These are phyloP conservation scores for Physcomitrium patens DNA, from an alignment of 225 moss, liverwort and hornwort species.

Conservation along the genomic window DNA sequence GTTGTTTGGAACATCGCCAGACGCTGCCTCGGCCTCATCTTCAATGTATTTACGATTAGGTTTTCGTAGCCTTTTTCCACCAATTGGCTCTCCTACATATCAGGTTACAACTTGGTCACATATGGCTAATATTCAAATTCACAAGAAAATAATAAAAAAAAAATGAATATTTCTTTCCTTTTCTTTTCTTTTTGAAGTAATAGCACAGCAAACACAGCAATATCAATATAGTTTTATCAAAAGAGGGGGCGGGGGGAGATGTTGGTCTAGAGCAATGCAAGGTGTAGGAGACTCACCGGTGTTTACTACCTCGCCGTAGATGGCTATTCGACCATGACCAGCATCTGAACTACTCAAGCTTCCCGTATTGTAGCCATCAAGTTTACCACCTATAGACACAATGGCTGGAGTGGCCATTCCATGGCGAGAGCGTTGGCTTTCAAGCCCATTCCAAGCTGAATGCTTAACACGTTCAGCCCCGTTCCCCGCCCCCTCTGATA, in stretches of 20 bases:
- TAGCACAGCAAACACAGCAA: not conserved
- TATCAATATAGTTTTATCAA: not conserved
- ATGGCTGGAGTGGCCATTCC: slow-evolving; percentile 7
- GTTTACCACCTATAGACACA: slow-evolving; percentile 3
- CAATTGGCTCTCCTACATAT: slow-evolving; percentile 56
- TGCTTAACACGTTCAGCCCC: slow-evolving; percentile 6
- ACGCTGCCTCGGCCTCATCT: slow-evolving; percentile 68
- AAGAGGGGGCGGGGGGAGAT: not conserved
- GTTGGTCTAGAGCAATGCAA: slow-evolving; percentile 37
- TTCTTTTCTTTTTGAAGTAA: no score
- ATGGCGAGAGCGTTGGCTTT: slow-evolving; percentile 5
- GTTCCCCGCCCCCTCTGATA: slow-evolving; percentile 6
- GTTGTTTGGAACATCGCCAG: slow-evolving; percentile 46
- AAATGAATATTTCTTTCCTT: no score
- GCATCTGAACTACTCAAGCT: slow-evolving; percentile 22
- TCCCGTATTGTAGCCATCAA: slow-evolving; percentile 10
- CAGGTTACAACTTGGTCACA: slow-evolving; percentile 27
- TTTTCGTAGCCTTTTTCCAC: slow-evolving; percentile 87
- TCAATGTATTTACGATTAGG: slow-evolving; percentile 95
- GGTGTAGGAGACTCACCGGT: slow-evolving; percentile 27
- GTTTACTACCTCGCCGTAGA: slow-evolving; percentile 32
- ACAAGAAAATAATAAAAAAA: not conserved
- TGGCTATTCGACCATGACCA: slow-evolving; percentile 29
- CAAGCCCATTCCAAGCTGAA: slow-evolving; percentile 13
- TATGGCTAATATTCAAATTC: not conserved